phyloP scores from a whole-genome alignment of 2,329 filamentous ascomycete genomes.

The Ceratocystis cubensis region DNA sequence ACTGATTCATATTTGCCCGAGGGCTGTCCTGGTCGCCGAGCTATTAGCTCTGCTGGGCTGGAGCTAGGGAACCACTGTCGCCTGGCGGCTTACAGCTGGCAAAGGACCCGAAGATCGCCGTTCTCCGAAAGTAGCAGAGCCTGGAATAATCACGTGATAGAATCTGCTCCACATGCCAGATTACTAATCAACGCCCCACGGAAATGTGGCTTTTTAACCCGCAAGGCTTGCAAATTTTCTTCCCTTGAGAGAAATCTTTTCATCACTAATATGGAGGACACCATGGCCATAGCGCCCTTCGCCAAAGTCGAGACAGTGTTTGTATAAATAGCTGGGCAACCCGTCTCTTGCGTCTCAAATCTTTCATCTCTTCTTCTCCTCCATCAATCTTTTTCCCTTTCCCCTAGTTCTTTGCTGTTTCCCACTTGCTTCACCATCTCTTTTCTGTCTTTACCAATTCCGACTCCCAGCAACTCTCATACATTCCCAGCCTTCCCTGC shows the following conservation, averaged over 20 bases:
- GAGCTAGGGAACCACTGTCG: neutral
- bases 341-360: conserved; percentile 21
- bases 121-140: neutral
- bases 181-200: neutral
- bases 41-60: neutral
- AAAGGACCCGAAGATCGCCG: no score
- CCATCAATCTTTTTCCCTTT: neutral
- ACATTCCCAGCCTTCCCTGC: conserved; percentile 3
- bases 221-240: conserved; percentile 8
- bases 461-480: conserved; percentile 13
- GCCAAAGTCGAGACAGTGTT: neutral
- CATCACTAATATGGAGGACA: conserved; percentile 11
- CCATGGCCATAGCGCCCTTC: neutral
- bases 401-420: conserved; percentile 4
- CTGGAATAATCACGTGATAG: neutral
- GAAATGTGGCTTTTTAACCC: neutral
- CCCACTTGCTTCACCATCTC: conserved; percentile 22
- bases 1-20: neutral
- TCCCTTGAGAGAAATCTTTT: neutral
- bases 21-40: no score
- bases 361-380: neutral
- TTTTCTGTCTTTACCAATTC: conserved; percentile 20
- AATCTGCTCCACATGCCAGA: rapidly evolving
- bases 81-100: neutral
- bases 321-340: conserved; percentile 23